These are phyloP conservation scores for Penicillium bovifimosum DNA, from an alignment of 495 filamentous ascomycete genomes.

Conservation along the genomic window DNA sequence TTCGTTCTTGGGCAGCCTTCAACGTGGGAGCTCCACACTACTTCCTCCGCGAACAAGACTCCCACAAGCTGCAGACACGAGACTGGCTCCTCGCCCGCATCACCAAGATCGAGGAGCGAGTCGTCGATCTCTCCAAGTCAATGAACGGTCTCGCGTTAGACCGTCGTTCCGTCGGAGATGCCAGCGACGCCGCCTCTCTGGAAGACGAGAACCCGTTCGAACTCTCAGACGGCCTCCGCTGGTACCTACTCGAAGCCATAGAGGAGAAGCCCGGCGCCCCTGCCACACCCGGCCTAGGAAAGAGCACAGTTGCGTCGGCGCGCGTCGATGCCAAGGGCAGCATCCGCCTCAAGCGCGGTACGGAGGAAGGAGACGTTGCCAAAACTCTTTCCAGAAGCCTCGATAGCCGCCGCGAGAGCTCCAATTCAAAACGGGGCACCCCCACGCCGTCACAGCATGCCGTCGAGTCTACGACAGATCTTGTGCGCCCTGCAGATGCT, in stretches of 20 bases:
- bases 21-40: constrained; percentile 96
- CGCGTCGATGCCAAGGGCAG: constrained; percentile 79
- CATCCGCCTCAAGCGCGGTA: constrained; percentile 51
- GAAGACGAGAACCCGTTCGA: constrained; percentile 98
- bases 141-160: constrained; percentile 54
- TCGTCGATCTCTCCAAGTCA: constrained; percentile 84
- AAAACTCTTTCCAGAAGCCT: constrained; percentile 80
- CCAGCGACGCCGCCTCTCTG: constrained; percentile 54
- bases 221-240: constrained; percentile 87
- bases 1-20: constrained; percentile 95
- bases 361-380: constrained; percentile 55
- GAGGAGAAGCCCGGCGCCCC: constrained; percentile 97
- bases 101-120: constrained; percentile 81
- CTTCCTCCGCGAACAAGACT: constrained; percentile 90
- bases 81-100: constrained; percentile 97
- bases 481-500: constrained; percentile 31
- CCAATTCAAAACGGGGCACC: constrained; percentile 65
- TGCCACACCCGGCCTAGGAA: constrained; percentile 78
- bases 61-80: constrained; percentile 70
- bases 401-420: constrained; percentile 84
- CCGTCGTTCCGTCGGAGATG: constrained; percentile 46
- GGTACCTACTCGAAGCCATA: constrained; percentile 89
- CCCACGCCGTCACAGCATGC: constrained; percentile 30
- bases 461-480: constrained; percentile 35
- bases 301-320: constrained; percentile 84